A percentile compares a stretch with the other conserved stretches of the same genome.
Evolutionary conservation across 306 rosid genomes (phyloP).

Genomic region (Phaseolus lunatus): DNA sequence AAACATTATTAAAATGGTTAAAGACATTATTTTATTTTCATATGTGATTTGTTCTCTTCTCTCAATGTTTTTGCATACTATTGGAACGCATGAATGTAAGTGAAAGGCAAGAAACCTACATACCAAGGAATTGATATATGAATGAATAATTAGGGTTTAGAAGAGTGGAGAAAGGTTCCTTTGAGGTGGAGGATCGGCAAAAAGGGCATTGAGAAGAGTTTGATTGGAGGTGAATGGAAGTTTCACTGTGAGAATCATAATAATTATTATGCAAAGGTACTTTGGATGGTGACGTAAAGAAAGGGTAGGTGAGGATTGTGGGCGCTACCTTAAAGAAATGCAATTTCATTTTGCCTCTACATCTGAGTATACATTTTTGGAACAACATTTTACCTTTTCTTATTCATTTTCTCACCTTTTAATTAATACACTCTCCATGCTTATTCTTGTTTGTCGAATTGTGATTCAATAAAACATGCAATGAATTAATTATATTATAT

Average conservation of each 20-base stretch:
- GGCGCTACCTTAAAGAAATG: slow-evolving; percentile 46
- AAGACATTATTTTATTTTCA: too few species aligned
- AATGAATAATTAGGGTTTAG: slow-evolving; percentile 51
- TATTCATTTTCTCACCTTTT: slow-evolving; percentile 21
- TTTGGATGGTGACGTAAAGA: slow-evolving; percentile 53
- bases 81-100: too few species aligned
- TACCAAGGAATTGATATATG: too few species aligned
- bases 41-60: too few species aligned
- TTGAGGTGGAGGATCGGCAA: slow-evolving; percentile 43
- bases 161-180: slow-evolving; percentile 42
- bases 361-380: slow-evolving; percentile 43
- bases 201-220: slow-evolving; percentile 61
- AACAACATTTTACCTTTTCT: slow-evolving; percentile 36
- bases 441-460: background rate
- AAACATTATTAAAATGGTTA: too few species aligned
- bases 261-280: slow-evolving; percentile 46
- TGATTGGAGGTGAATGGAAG: slow-evolving; percentile 53
- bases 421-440: slow-evolving; percentile 42
- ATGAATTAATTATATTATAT: slow-evolving; percentile 1
- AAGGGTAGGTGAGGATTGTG: slow-evolving; percentile 59
- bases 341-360: slow-evolving; percentile 45
- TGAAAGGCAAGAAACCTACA: too few species aligned
- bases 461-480: background rate
- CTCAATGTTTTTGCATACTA: too few species aligned
- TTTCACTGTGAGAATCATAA: slow-evolving; percentile 45